These are phyloP conservation scores for Penicillium capsulatum DNA, from an alignment of 2,329 filamentous ascomycete species.

Conservation along the genomic window DNA sequence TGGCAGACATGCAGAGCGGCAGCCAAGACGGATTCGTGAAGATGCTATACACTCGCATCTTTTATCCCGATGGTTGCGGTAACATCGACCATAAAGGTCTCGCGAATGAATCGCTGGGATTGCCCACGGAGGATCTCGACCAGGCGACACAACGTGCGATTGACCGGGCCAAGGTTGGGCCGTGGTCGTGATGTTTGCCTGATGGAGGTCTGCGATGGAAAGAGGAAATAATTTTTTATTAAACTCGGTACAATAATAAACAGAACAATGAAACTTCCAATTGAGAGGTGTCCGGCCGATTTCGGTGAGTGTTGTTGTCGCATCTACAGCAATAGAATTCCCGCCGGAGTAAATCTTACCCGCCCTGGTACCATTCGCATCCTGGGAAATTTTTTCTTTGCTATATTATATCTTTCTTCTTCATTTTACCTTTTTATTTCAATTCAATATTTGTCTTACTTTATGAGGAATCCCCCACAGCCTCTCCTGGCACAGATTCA, in stretches of 20 bases:
- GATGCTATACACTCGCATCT: conserved; percentile 54
- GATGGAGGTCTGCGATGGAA: too few species aligned
- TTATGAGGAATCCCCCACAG: too few species aligned
- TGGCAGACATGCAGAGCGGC: conserved; percentile 43
- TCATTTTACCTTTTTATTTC: too few species aligned
- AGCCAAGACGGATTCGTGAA: conserved; percentile 43
- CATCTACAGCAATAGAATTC: conserved; percentile 16
- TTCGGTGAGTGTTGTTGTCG: too few species aligned
- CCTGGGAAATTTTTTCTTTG: too few species aligned
- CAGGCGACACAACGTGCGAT: conserved; percentile 50
- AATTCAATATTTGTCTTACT: too few species aligned
- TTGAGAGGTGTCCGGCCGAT: too few species aligned
- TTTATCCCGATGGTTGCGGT: conserved; percentile 43
- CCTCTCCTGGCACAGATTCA: too few species aligned
- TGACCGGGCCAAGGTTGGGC: conserved; percentile 16
- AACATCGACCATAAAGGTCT: conserved; percentile 37
- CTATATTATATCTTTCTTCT: too few species aligned
- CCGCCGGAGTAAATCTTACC: conserved; percentile 18
- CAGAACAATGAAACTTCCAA: too few species aligned
- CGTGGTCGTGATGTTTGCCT: not conserved
- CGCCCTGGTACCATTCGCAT: not conserved
- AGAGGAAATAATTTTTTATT: too few species aligned
- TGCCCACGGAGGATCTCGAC: conserved; percentile 58
- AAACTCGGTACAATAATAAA: too few species aligned
- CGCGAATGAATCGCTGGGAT: conserved; percentile 50